Evolutionary conservation across 257 asterid genomes (phyloP).

Genomic region (Solanum pimpinellifolium): DNA sequence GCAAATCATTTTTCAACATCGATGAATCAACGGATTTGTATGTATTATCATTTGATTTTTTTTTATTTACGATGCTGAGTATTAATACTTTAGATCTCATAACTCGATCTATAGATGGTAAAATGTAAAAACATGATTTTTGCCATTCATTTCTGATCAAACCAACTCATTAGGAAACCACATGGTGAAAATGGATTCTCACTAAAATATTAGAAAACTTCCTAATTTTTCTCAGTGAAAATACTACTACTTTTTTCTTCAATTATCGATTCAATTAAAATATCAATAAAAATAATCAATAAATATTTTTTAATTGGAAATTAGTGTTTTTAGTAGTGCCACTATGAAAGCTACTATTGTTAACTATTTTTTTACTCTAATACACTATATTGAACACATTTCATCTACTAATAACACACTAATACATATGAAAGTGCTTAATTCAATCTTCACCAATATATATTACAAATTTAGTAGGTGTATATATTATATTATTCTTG

Average conservation of each 20-base stretch:
- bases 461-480: neutral
- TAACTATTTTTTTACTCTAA: neutral
- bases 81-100: too few relatives aligned
- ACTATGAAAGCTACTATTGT: neutral
- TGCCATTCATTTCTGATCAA: neutral
- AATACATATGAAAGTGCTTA: neutral
- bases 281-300: neutral
- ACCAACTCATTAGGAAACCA: neutral
- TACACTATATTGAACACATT: neutral
- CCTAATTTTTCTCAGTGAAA: neutral
- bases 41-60: neutral
- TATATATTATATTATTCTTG: neutral
- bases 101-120: neutral
- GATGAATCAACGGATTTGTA: neutral
- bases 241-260: too few relatives aligned
- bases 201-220: too few relatives aligned
- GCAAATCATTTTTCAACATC: too few relatives aligned
- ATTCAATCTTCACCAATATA: neutral
- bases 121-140: too few relatives aligned
- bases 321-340: neutral
- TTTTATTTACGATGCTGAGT: accelerated
- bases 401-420: neutral
- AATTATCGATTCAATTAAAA: neutral
- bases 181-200: neutral
- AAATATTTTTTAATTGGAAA: too few relatives aligned